Percentiles rank a stretch among this genome's conserved stretches.
These are phyloP conservation scores for Fusarium gaditjirri DNA, from an alignment of 2,329 filamentous ascomycete species.

Conservation along the genomic window DNA sequence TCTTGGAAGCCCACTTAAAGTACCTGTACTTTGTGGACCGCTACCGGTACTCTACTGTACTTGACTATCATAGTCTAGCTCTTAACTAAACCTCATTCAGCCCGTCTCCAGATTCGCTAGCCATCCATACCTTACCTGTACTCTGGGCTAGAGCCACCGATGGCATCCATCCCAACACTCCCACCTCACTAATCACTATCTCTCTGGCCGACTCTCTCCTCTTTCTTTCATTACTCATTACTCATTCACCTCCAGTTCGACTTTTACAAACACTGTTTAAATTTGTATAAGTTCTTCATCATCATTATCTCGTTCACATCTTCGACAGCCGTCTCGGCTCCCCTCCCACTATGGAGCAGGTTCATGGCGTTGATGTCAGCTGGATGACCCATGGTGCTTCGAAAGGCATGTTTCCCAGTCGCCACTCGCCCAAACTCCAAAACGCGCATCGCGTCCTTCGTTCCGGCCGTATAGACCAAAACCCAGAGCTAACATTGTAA, in stretches of 20 bases:
- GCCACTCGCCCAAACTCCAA: constrained; percentile 34
- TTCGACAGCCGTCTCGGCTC: constrained; percentile 22
- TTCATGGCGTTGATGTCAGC: constrained; percentile 86
- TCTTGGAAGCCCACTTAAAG: constrained; percentile 18
- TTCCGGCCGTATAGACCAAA: background rate
- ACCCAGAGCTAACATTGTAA: constrained; percentile 15
- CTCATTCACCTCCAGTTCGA: background rate
- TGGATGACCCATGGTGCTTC: constrained; percentile 86
- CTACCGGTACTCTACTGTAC: constrained; percentile 18
- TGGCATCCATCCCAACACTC: constrained; percentile 19
- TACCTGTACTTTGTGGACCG: constrained; percentile 31
- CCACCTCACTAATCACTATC: constrained; percentile 25
- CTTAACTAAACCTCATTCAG: constrained; percentile 28
- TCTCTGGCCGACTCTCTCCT: constrained; percentile 25
- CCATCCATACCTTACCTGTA: constrained; percentile 9
- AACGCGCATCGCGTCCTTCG: constrained; percentile 24
- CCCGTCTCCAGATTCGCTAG: constrained; percentile 38
- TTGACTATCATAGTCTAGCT: constrained; percentile 26
- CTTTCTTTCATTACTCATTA: constrained; percentile 16
- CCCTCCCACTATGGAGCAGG: constrained; percentile 74
- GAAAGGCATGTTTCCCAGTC: constrained; percentile 71
- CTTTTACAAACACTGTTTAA: constrained; percentile 5
- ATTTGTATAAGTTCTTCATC: constrained; percentile 8
- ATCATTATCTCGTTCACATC: constrained; percentile 4
- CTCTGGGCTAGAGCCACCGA: constrained; percentile 5